Evolutionary conservation across 805 yeast genomes (phyloP).

Genomic region (Myxozyma kluyveri): DNA sequence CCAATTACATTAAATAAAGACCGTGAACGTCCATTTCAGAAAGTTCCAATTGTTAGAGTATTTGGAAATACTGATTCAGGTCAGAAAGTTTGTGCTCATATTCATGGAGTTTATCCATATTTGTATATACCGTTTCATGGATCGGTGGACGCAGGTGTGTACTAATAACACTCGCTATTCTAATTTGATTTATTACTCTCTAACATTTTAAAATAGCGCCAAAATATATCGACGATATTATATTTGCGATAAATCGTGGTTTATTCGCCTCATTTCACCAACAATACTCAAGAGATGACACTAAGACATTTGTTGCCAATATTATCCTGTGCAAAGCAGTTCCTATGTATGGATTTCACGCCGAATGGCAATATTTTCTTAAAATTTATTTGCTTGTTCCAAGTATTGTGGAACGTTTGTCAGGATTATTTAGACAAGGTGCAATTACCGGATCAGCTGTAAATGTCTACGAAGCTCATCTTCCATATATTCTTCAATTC

Average conservation of each 20-base stretch:
- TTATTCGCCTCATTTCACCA: conserved; percentile 34
- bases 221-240: conserved; percentile 25
- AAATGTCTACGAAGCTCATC: conserved; percentile 74
- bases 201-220: conserved; percentile 14
- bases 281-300: conserved; percentile 14
- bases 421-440: conserved; percentile 51
- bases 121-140: conserved; percentile 64
- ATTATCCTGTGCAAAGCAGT: conserved; percentile 60
- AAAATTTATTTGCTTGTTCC: conserved; percentile 71
- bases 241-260: conserved; percentile 33
- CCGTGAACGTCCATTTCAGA: neutral
- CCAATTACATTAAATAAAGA: conserved; percentile 32
- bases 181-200: neutral
- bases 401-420: conserved; percentile 51
- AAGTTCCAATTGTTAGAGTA: conserved; percentile 73
- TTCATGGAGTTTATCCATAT: conserved; percentile 86
- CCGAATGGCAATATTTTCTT: conserved; percentile 61
- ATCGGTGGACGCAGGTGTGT: conserved; percentile 12
- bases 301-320: conserved; percentile 35
- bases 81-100: conserved; percentile 59
- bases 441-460: conserved; percentile 40
- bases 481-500: conserved; percentile 75
- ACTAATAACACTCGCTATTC: neutral
- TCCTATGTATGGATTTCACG: conserved; percentile 81
- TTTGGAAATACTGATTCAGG: conserved; percentile 70